These are phyloP conservation scores for Tricholomella constricta DNA, from an alignment of 768 basidiomycete genomes.

Conservation along the genomic window DNA sequence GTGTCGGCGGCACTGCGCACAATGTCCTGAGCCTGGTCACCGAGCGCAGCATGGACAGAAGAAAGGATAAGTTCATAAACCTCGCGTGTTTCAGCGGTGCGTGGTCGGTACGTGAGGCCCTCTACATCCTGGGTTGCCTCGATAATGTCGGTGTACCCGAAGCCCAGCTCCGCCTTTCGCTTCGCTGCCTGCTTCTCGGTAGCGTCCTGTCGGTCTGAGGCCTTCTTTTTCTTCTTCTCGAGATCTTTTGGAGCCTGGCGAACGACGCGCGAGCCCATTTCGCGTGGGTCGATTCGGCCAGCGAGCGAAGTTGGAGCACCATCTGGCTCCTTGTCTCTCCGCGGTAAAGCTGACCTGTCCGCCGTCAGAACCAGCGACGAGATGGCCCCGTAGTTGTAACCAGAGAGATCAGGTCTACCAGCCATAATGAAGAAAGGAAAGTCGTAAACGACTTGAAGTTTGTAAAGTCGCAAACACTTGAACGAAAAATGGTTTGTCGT, in stretches of 20 bases:
- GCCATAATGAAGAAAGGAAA: conserved; percentile 15
- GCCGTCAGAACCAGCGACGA: conserved; percentile 95
- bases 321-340: conserved; percentile 94
- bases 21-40: conserved; percentile 95
- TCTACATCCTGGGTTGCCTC: conserved; percentile 94
- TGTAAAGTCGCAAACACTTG: not conserved
- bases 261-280: conserved; percentile 92
- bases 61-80: conserved; percentile 92
- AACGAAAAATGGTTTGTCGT: not conserved
- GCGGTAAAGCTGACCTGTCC: conserved; percentile 74
- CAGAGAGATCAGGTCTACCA: conserved; percentile 78
- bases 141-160: conserved; percentile 89
- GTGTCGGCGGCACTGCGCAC: conserved; percentile 95
- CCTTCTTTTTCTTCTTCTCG: conserved; percentile 93
- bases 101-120: conserved; percentile 88
- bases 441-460: not conserved
- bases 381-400: conserved; percentile 96
- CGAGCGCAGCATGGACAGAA: conserved; percentile 78
- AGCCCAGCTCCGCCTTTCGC: conserved; percentile 65
- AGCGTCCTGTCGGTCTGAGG: conserved; percentile 57
- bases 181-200: conserved; percentile 58
- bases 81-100: conserved; percentile 92
- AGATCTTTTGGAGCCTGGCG: conserved; percentile 84
- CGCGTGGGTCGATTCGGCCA: conserved; percentile 83
- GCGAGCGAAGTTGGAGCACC: conserved; percentile 92